A percentile compares a stretch with the other conserved stretches of the same genome.
Evolutionary conservation across 306 rosid genomes (phyloP).

Genomic region (Prunus padus): DNA sequence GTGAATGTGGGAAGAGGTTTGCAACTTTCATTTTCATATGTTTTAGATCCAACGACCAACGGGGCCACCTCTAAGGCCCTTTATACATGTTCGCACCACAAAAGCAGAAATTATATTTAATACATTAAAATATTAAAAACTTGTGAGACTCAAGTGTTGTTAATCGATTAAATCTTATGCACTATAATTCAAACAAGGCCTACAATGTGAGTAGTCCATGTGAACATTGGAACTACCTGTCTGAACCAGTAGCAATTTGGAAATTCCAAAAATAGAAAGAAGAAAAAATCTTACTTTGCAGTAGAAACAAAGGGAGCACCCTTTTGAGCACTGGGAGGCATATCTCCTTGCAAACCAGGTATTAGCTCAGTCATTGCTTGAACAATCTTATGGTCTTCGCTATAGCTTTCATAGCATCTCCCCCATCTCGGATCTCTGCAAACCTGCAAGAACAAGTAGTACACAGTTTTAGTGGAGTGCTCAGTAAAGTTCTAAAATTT

Average conservation of each 20-base stretch:
- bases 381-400: slow-evolving; percentile 80
- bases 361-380: slow-evolving; percentile 85
- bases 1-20: no score
- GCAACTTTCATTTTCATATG: not conserved
- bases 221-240: not conserved
- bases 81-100: not conserved
- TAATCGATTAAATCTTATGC: not conserved
- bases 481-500: not conserved
- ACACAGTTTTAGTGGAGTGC: not conserved
- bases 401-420: slow-evolving; percentile 95
- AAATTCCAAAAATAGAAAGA: not conserved
- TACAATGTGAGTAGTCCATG: slow-evolving; percentile 2
- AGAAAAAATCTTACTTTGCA: slow-evolving; percentile 71
- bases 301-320: slow-evolving; percentile 83
- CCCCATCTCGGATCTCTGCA: slow-evolving; percentile 99
- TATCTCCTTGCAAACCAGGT: slow-evolving; percentile 93
- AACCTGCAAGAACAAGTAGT: slow-evolving; percentile 46
- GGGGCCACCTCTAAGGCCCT: slow-evolving; percentile 4
- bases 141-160: not conserved
- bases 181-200: not conserved
- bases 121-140: not conserved
- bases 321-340: slow-evolving; percentile 54
- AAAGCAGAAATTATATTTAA: not conserved
- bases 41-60: not conserved
- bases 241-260: no score